Conservation (phyloP, 257 asterid genomes). For the Lithospermum erythrorhizon region DNA sequence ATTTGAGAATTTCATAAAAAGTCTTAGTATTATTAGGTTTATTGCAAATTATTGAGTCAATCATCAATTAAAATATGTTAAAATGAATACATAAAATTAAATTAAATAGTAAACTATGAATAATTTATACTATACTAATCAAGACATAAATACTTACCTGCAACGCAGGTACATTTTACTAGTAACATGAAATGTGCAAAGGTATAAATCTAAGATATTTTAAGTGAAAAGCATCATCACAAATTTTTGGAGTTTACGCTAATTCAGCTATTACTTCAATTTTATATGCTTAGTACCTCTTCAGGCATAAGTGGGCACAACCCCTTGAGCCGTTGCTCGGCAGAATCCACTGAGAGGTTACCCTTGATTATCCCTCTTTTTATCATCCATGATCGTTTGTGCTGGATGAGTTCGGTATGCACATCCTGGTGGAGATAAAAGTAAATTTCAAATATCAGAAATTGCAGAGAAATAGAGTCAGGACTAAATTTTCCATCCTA, state of each 20-base stretch:
- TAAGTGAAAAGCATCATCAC: neutral
- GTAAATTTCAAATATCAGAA: neutral
- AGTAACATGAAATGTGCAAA: neutral
- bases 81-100: too few relatives aligned
- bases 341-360: constrained; percentile 71
- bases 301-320: constrained; percentile 98
- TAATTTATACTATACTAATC: too few relatives aligned
- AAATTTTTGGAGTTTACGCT: neutral
- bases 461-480: neutral
- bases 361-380: constrained; percentile 78
- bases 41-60: too few relatives aligned
- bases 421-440: constrained; percentile 50
- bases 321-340: constrained; percentile 59
- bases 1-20: too few relatives aligned
- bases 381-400: constrained; percentile 86
- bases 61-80: too few relatives aligned
- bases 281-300: constrained; percentile 47
- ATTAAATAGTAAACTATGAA: too few relatives aligned
- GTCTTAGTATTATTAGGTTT: too few relatives aligned
- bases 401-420: constrained; percentile 97
- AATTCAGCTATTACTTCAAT: too few relatives aligned
- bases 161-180: too few relatives aligned
- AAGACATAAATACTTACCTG: too few relatives aligned
- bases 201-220: neutral
- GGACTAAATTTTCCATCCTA: neutral